Base-by-base conservation (phyloP, 192 early-diverging fungal genomes). In the Coemansia umbellata region DNA sequence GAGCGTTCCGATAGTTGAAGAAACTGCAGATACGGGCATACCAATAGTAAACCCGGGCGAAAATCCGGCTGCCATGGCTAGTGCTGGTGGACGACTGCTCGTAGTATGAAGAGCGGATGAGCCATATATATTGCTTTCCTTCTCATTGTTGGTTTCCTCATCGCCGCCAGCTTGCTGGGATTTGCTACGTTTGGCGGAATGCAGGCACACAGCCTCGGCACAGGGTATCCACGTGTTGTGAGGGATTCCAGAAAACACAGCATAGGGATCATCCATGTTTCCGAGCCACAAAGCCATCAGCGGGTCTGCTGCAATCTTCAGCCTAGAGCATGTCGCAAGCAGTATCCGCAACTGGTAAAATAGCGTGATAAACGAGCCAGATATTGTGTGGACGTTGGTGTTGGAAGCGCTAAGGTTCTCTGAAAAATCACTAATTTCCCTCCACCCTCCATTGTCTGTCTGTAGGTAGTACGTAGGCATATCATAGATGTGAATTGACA, bases 281-380 rank as follows among this genome's bases (percentile, higher is more conserved):
- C 73, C 73, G 42, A 76, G 57, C 73, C 73, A 76, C 41, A 76
- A 32, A 24, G 54, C n/a, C 62, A 76, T 53, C 35, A 76, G 52
- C 30, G 73, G 54, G 33, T 76, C 73, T 1, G 62, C 66, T 0
- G 73, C 66, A 7, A 64, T 48, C 51, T 76, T 76, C 3, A 76
- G 62, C 27, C 73, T 53, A 17, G 73, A 68, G 55, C 73, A 69
- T 13, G 73, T 76, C 1, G 73, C 66, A 14, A 76, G 50, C 37
- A 76, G 53, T 0, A 68, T 53, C 26, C 73, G 73, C 33, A 76
- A 47, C 73, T 76, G 66, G 42, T 55, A 56, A 28, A 69, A 76
- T 37, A 76, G 50, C 37, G 53, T 37, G 5, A 13, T 55, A 47
- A 76, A 76, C 14, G 73, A 31, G 17, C 73, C 73, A 0, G 58